A percentile compares a stretch with the other conserved stretches of the same genome.
Conservation (phyloP, 108 stramenopile genomes). For the Skeletonema menzelii region DNA sequence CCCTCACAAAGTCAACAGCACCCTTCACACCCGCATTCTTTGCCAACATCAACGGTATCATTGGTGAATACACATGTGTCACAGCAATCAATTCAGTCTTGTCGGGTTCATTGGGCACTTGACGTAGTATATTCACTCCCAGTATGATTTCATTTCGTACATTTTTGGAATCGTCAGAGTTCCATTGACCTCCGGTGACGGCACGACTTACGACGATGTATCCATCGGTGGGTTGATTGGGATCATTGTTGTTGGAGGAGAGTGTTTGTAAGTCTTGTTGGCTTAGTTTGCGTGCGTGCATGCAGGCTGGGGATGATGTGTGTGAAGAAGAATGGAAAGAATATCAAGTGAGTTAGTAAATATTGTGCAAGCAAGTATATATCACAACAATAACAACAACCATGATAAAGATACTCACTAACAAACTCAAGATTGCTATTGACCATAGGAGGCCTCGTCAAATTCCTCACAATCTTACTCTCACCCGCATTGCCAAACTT, state of each 20-base stretch:
- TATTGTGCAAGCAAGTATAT: background rate
- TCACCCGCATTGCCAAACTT: slow-evolving; percentile 49
- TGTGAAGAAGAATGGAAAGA: background rate
- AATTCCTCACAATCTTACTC: slow-evolving; percentile 81
- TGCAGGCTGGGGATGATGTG: slow-evolving; percentile 39
- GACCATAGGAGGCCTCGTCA: slow-evolving; percentile 71
- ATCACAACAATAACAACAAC: background rate
- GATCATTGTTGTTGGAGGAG: background rate
- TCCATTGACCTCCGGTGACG: slow-evolving; percentile 44
- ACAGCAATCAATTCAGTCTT: slow-evolving; percentile 73
- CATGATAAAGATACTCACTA: slow-evolving; percentile 33
- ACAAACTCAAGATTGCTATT: slow-evolving; percentile 64
- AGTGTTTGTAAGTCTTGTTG: slow-evolving; percentile 25
- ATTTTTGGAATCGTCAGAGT: background rate
- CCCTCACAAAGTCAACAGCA: slow-evolving; percentile 81
- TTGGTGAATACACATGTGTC: slow-evolving; percentile 80
- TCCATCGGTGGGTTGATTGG: slow-evolving; percentile 27
- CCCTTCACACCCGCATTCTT: slow-evolving; percentile 71
- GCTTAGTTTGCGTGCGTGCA: slow-evolving; percentile 65
- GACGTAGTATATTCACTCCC: slow-evolving; percentile 79
- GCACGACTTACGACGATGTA: slow-evolving; percentile 86
- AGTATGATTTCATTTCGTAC: slow-evolving; percentile 76
- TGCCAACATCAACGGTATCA: slow-evolving; percentile 73
- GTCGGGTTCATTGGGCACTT: slow-evolving; percentile 53
- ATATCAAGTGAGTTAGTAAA: background rate